A percentile compares a stretch with the other conserved stretches of the same genome.
Evolutionary conservation across 306 rosid genomes (phyloP).

Genomic region (Dalbergia cultrata): DNA sequence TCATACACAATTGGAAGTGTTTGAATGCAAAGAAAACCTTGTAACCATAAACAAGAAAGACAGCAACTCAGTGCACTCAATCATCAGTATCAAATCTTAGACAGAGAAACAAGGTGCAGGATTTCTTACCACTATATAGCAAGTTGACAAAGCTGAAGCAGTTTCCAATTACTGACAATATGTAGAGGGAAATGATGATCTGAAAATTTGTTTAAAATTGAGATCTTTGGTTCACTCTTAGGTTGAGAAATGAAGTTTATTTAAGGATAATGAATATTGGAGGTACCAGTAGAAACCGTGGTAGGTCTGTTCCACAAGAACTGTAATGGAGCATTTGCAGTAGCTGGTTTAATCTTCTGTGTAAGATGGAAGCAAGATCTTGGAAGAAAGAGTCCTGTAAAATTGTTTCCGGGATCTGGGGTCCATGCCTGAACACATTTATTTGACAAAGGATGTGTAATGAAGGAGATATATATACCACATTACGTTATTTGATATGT

Average conservation of each 20-base stretch:
- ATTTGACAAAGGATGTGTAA: neutral
- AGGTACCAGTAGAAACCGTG: slow-evolving; percentile 71
- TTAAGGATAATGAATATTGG: neutral
- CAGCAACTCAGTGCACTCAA: neutral
- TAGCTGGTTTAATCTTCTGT: slow-evolving; percentile 60
- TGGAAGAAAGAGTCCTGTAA: slow-evolving; percentile 64
- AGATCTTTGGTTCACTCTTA: neutral
- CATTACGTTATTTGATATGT: neutral
- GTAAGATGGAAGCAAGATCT: slow-evolving; percentile 63
- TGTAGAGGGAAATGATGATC: slow-evolving; percentile 67
- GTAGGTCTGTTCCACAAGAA: slow-evolving; percentile 73
- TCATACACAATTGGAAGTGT: slow-evolving; percentile 77
- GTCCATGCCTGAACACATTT: slow-evolving; percentile 62
- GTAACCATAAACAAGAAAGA: slow-evolving; percentile 43
- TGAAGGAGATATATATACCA: slow-evolving; percentile 51
- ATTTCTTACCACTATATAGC: slow-evolving; percentile 72
- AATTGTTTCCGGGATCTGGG: slow-evolving; percentile 61
- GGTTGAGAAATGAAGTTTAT: slow-evolving; percentile 14
- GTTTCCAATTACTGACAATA: slow-evolving; percentile 71
- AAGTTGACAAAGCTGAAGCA: slow-evolving; percentile 73
- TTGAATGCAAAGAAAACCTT: slow-evolving; percentile 67
- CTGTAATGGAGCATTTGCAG: slow-evolving; percentile 53
- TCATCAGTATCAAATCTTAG: slow-evolving; percentile 14
- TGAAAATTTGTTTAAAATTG: slow-evolving; percentile 49
- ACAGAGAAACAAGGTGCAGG: neutral